Percentiles rank a stretch among this genome's conserved stretches.
Evolutionary conservation across 768 basidiomycete species (phyloP).

Genomic region (Leccinum sublutescens): DNA sequence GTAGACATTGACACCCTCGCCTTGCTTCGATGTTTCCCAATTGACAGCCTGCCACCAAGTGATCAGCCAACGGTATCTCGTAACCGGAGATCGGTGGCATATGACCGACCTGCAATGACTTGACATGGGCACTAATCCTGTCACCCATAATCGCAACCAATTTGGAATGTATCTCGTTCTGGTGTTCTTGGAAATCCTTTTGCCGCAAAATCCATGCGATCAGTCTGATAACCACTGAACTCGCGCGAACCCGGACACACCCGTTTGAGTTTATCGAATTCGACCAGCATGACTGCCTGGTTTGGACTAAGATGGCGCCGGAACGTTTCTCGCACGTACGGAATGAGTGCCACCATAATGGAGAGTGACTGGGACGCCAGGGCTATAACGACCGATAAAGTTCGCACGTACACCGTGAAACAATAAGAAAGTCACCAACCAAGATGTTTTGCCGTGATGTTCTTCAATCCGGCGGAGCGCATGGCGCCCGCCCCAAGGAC

Average conservation of each 20-base stretch:
- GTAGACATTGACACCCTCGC: constrained; percentile 76
- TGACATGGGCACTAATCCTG: constrained; percentile 81
- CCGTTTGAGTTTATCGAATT: constrained; percentile 98
- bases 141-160: constrained; percentile 98
- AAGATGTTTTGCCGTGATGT: constrained; percentile 97
- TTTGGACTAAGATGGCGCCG: constrained; percentile 90
- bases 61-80: constrained; percentile 5
- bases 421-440: constrained; percentile 48
- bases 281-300: constrained; percentile 94
- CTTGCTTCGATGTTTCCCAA: constrained; percentile 67
- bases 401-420: constrained; percentile 13
- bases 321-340: constrained; percentile 94
- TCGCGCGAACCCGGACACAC: constrained; percentile 44
- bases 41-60: constrained; percentile 56
- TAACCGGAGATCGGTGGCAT: constrained; percentile 4
- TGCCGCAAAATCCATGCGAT: neutral
- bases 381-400: constrained; percentile 45
- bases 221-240: constrained; percentile 1
- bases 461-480: constrained; percentile 94
- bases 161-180: constrained; percentile 98
- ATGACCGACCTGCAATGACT: constrained; percentile 65
- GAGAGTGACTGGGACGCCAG: constrained; percentile 96
- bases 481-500: constrained; percentile 99
- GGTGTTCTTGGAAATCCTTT: constrained; percentile 98
- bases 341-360: constrained; percentile 90